Base-by-base conservation (phyloP, 164 flowering plant genomes). In the Dillenia suffruticosa region DNA sequence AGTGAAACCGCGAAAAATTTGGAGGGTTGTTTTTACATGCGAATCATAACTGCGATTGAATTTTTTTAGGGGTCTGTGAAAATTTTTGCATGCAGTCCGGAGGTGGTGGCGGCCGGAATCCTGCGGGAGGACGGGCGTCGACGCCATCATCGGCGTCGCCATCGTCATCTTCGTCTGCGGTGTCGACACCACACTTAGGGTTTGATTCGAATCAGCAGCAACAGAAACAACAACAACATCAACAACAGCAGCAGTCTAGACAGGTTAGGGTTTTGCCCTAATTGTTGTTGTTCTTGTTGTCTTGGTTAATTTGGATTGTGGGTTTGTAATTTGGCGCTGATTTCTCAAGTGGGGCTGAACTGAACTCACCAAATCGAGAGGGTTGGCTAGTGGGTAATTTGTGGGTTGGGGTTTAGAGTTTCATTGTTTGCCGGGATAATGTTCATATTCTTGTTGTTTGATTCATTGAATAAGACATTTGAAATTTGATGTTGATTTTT, bases 121-220 rank as follows among this genome's bases (percentile, higher is more conserved):
- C 85, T 60, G 75, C 75, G 64, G 74, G 68, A 63, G 82, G 82
- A 13, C 70, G 82, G 65, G 70, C 83, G 12, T 62, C 81, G 16
- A 68, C 89, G 45, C 74, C 82, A 0, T 76, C 88, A 4, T 76
- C 96, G 3, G 87, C 92, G 0, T 85, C 91, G 40, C 91, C 91
- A 40, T 76, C 95, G 49, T 84, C 97, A 9, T 84, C 97, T 0
- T 84, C 92, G 0, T 90, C 97, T 10, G 93, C 90, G 0, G 92
- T 80, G 1, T 89, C 90, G 4, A 71, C 88, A 0, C 83, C 83
- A 5, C 90, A 85, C 61, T 59, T 79, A 26, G 88, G 85, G 61
- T 81, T 87, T 53, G 93, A 89, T 52, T 65, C 84, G 10, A 59
- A 77, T 26, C 97, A 85, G 59, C 85, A 80, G 51, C 92, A 79